Percentiles rank a stretch among this genome's conserved stretches.
These are phyloP conservation scores for Sugiyamaella neomexicana DNA, from an alignment of 1,139 yeast genomes.

Conservation along the genomic window DNA sequence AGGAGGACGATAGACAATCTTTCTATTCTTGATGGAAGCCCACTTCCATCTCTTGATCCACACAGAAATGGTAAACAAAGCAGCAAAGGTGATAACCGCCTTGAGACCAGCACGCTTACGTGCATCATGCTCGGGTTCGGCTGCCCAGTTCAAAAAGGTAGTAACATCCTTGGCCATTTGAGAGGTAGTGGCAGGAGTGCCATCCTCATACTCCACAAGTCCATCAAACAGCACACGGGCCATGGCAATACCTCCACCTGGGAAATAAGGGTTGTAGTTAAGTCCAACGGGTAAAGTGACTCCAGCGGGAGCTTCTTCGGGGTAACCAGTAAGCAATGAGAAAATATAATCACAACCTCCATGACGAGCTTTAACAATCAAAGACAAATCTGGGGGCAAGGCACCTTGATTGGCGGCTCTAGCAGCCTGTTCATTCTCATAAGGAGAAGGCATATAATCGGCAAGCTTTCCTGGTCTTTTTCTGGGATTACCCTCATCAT, in stretches of 20 bases:
- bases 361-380: constrained; percentile 98
- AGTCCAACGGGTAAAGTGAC: constrained; percentile 88
- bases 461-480: constrained; percentile 98
- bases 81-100: constrained; percentile 77
- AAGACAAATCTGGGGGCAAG: constrained; percentile 94
- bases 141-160: constrained; percentile 95
- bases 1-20: constrained; percentile 90
- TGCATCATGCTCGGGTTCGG: constrained; percentile 98
- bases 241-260: constrained; percentile 99
- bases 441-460: constrained; percentile 93
- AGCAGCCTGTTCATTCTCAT: constrained; percentile 97
- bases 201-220: constrained; percentile 96
- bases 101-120: constrained; percentile 97
- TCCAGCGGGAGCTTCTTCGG: constrained; percentile 99
- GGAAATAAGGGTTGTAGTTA: constrained; percentile 99
- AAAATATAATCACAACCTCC: constrained; percentile 97
- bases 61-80: constrained; percentile 77
- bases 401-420: constrained; percentile 99
- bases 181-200: constrained; percentile 97
- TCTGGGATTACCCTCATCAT: constrained; percentile 98
- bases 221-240: constrained; percentile 97
- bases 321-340: constrained; percentile 94
- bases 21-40: constrained; percentile 94
- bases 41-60: constrained; percentile 99
- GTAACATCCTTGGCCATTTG: constrained; percentile 99